Conservation (phyloP, 176 grass and related monocot genomes). For the Panicum miliaceum region DNA sequence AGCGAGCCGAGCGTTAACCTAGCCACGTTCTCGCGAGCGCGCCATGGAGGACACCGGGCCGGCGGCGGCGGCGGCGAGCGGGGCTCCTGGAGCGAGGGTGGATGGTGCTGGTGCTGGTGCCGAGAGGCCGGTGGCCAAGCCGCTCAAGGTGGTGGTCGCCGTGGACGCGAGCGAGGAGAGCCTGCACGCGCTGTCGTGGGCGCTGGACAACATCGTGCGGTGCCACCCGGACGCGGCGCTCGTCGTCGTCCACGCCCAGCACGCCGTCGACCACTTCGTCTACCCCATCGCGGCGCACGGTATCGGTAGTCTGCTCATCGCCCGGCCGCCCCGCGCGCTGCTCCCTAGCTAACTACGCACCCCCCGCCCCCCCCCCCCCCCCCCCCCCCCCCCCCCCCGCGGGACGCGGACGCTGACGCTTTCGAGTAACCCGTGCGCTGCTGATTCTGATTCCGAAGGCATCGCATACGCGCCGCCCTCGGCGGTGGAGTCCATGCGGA, state of each 20-base stretch:
- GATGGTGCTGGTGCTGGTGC: not conserved
- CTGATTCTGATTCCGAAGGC: not conserved
- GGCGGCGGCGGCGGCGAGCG: not conserved
- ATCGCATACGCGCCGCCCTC: slow-evolving; percentile 47
- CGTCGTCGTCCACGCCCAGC: slow-evolving; percentile 74
- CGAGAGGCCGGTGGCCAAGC: not conserved
- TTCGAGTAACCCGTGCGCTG: not conserved
- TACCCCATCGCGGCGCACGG: slow-evolving; percentile 73
- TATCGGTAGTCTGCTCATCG: not conserved
- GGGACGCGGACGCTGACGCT: not conserved
- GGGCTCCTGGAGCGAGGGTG: not conserved
- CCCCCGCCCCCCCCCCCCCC: too few species aligned
- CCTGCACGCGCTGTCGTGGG: slow-evolving; percentile 72
- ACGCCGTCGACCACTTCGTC: slow-evolving; percentile 54
- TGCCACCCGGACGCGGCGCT: slow-evolving; percentile 32
- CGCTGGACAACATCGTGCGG: slow-evolving; percentile 63
- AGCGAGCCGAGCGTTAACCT: not conserved
- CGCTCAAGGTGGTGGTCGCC: slow-evolving; percentile 67
- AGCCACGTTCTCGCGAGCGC: not conserved
- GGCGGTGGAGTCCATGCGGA: slow-evolving; percentile 55
- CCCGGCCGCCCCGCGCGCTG: not conserved
- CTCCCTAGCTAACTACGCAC: too few species aligned
- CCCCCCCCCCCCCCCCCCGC: too few species aligned
- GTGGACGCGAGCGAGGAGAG: slow-evolving; percentile 90
- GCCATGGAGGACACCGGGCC: slow-evolving; percentile 37